A percentile compares a stretch with the other conserved stretches of the same genome.
Conservation (phyloP, 306 rosid species). For the Lotus japonicus region DNA sequence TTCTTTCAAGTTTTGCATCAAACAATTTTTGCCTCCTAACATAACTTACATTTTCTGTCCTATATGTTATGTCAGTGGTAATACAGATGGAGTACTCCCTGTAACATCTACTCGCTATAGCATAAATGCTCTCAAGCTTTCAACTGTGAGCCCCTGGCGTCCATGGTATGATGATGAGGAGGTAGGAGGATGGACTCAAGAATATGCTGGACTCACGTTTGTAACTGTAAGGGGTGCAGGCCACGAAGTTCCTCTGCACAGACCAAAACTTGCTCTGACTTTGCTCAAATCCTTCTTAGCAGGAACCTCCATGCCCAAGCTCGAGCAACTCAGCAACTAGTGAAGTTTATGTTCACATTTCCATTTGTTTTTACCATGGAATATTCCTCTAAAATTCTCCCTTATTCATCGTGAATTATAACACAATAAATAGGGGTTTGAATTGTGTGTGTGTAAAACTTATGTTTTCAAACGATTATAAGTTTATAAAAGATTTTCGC, state of each 20-base stretch:
- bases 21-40: too few species aligned
- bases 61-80: conserved; percentile 72
- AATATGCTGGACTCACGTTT: conserved; percentile 74
- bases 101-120: conserved; percentile 77
- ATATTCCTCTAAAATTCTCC: not conserved
- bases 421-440: too few species aligned
- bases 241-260: conserved; percentile 89
- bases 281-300: conserved; percentile 62
- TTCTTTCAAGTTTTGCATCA: too few species aligned
- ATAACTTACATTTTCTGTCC: too few species aligned
- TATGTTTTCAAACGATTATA: too few species aligned
- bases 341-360: conserved; percentile 12
- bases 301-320: conserved; percentile 56
- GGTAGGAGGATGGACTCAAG: conserved; percentile 98
- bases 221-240: conserved; percentile 91
- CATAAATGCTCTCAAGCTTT: conserved; percentile 64
- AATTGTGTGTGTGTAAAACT: too few species aligned
- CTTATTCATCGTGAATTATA: too few species aligned
- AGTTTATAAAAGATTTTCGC: too few species aligned
- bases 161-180: conserved; percentile 78
- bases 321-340: conserved; percentile 27
- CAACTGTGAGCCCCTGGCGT: conserved; percentile 56
- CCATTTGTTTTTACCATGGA: not conserved
- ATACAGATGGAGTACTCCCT: conserved; percentile 66
- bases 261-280: conserved; percentile 70